These are phyloP conservation scores for Trichoderma asperellum DNA, from an alignment of 2,329 filamentous ascomycete species.

Conservation along the genomic window DNA sequence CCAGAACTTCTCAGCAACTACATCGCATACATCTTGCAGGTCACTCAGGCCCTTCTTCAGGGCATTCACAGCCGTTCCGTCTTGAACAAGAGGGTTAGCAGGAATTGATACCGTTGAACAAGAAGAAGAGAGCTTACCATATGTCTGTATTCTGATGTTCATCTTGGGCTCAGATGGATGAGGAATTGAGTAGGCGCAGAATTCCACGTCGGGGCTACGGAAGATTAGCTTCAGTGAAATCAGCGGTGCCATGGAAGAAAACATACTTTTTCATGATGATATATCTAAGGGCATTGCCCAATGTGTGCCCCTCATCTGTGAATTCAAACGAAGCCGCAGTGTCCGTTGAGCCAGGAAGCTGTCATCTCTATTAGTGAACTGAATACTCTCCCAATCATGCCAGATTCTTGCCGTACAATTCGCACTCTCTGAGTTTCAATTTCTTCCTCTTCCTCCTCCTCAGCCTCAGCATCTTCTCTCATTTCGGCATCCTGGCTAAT, in stretches of 20 bases:
- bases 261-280: constrained; percentile 97
- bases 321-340: constrained; percentile 96
- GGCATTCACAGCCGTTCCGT: constrained; percentile 79
- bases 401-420: constrained; percentile 54
- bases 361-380: constrained; percentile 27
- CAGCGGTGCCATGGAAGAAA: neutral
- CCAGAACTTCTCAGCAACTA: constrained; percentile 88
- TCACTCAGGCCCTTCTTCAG: constrained; percentile 89
- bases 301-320: constrained; percentile 88
- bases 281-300: constrained; percentile 91
- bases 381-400: neutral
- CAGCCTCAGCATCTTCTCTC: constrained; percentile 37
- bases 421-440: constrained; percentile 60
- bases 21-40: constrained; percentile 88
- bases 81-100: constrained; percentile 50
- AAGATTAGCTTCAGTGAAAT: constrained; percentile 22
- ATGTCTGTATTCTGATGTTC: constrained; percentile 97
- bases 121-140: constrained; percentile 62
- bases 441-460: constrained; percentile 48
- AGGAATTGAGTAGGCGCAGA: constrained; percentile 97
- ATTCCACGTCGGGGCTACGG: constrained; percentile 88
- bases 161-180: constrained; percentile 96
- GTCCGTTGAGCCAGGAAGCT: constrained; percentile 85
- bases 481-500: constrained; percentile 43
- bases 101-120: neutral